Evolutionary conservation across 331 rosid species (phyloP), one percentile per base, ranked within the genome.

Genomic region (Dryas integrifolia): DNA sequence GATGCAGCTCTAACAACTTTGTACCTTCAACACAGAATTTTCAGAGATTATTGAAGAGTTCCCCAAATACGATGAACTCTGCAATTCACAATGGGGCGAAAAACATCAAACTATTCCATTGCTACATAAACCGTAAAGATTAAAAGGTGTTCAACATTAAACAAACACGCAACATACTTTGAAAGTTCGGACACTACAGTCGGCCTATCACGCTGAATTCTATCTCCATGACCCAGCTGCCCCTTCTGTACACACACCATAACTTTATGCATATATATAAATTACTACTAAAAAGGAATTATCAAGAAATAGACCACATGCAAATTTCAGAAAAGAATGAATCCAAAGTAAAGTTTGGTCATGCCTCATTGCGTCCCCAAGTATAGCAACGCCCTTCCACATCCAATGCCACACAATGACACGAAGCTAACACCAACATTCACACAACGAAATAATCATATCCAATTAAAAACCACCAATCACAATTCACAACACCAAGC

Each of bases 311-410:
- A 58, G 8, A 60, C n/a, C 18, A 12, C 10, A 69, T 26, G 30
- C 15, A 30, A 30, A 30, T 30, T 70, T 14, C 47, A 7, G 43
- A 13, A 13, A 7, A 66, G 38, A 75, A 30, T 30, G 35, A 58
- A 69, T 78, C 63, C 7, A 73, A 51, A 65, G 18, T 12, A 39
- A 73, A 57, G 39, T 49, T 44, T 21, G 58, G 43, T 2, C 88
- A 52, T 86, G 69, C 99, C 92, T 95, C 99, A 53, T 95, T 95
- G 49, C 99, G 99, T 53, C 99, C 97, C 99, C 99, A 95, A 12
- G 97, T 92, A 74, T 95, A 95, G 77, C 99, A 95, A 68, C 97
- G 96, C 73, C 99, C 99, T 60, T 87, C 97, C 4, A 86, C 89
- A 67, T 95, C 99, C 88, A 95, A 87, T 10, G 99, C 99, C 79